Evolutionary conservation across 2,329 filamentous ascomycete species (phyloP), one percentile per base, ranked within the genome.

Genomic region (Neoarthrinium moseri): DNA sequence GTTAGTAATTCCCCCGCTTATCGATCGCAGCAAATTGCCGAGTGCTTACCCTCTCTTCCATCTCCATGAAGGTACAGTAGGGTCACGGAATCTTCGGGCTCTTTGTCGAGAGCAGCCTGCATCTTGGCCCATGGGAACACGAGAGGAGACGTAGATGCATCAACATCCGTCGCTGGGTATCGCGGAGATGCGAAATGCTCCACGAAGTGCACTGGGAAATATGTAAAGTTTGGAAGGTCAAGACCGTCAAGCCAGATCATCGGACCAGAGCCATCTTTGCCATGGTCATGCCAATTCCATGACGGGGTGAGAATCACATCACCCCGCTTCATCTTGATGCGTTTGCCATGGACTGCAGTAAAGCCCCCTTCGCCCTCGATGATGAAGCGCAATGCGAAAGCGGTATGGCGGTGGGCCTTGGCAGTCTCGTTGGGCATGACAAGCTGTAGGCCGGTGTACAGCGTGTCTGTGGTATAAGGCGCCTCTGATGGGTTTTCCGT

Each of bases 231-330:
- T 0, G 77, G 77, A 35, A 80, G 58, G 55, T 80, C 73, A 0
- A 81, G 62, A 1, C 72, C 75, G 52, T 81, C 77, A 2, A 81
- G 68, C 77, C 77, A 81, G 45, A 81, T 76, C 69, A 80, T 74
- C 0, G 75, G 75, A 0, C 68, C 70, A 0, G 65, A 64, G 0
- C 75, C 72, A 20, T 80, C 72, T 34, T 80, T 79, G 13, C 76
- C 77, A 48, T 80, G 76, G 52, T 80, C 76, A 48, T 78, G 75
- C 68, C 73, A 80, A 55, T 78, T 74, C 76, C 75, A 79, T 0
- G 69, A 72, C 0, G 77, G 77, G 0, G 77, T 80, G 3, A 80
- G 54, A 33, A 80, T 76, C 3, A 80, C 73, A 52, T 80, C 77
- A 17, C 76, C 71, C 1, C 66, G 62, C 22, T 68, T 53, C 73